Evolutionary conservation across 805 yeast species (phyloP), one percentile per base, ranked within the genome.

Genomic region (Schwanniomyces polymorphus): DNA sequence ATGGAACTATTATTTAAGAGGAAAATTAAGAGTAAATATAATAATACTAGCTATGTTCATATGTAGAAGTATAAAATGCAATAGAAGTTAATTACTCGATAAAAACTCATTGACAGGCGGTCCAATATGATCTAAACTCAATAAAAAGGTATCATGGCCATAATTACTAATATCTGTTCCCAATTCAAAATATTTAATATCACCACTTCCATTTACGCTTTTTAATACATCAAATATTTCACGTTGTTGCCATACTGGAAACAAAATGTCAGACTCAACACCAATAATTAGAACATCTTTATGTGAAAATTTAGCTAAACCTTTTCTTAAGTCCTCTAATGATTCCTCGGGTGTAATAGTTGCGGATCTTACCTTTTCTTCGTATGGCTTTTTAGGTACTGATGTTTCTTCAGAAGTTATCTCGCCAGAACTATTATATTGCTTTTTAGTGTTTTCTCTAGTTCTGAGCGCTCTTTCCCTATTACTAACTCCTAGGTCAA

Each of bases 191-290:
- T 90, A 89, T 47, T 72, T 69, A 41, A 86, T 75, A 29, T 59
- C 53, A 3, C 59, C 49, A 14, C 54, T 47, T 37, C 48, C 42
- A 37, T 54, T 52, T 38, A 73, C 72, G 33, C 60, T 66, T 43
- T 63, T 68, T 41, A 91, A 73, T 31, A 82, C 80, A 12, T 81
- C 79, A 26, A 82, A 84, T 47, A 89, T 83, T 61, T 91, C 97
- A 47, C 84, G 68, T 67, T 91, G 97, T 70, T 91, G 97, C 96
- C 97, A 89, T 31, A 85, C 88, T 1, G 97, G 97, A 74, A 91
- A 91, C 43, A 91, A 74, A 35, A 88, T 87, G 63, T 91, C 97
- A 1, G 94, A 85, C 60, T 88, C 94, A n/a, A 91, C 97, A 9
- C 97, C 97, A 44, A 91, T 78, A 4, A 91, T 88, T 46, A 91